Base-by-base conservation (phyloP, 139 green algal species). In the Spirogloea muscicola region DNA sequence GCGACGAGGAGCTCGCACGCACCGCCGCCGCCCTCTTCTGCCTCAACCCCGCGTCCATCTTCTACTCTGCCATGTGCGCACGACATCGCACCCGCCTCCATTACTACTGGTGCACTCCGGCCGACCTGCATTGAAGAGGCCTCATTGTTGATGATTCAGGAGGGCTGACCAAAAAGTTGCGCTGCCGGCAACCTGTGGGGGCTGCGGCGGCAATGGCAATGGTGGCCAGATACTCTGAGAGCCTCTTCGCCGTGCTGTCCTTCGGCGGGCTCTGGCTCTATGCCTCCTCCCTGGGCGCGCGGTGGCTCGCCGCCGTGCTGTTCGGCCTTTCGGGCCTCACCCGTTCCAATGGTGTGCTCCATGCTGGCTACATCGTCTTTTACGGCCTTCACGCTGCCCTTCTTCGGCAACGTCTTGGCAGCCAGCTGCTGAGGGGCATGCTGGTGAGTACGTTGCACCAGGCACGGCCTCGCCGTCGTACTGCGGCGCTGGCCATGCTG, bases 11-110 rank as follows among this genome's bases (percentile, higher is more conserved):
- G 1, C 40, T 90, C 2, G 82, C 88, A 13, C 61, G 64, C 1
- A 25, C 78, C 0, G 82, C 92, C 9, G 66, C 82, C 27, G 62
- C 95, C 16, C 49, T 96, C 16, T 94, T 91, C 74, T 82, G 84
- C 41, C 59, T 89, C 29, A 91, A 87, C 51, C 91, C 93, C 27
- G 90, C 92, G 6, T 89, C 84, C 3, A 82, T 93, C 0, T 96
- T 96, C 86, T 85, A 92, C 75, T 65, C 49, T 34, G 21, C 42
- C 41, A 58, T 72, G 63, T 72, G 55, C n/a, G 3, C n/a, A n/a
- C n/a, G n/a, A n/a, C n/a, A n/a, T n/a, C n/a, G n/a, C n/a, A n/a
- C n/a, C n/a, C n/a, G n/a, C n/a, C n/a, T n/a, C n/a, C n/a, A n/a
- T n/a, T n/a, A n/a, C n/a, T n/a, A n/a, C n/a, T n/a, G n/a, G n/a